phyloP scores from a whole-genome alignment of 2,329 filamentous ascomycete genomes.

The Diplodia seriata region DNA sequence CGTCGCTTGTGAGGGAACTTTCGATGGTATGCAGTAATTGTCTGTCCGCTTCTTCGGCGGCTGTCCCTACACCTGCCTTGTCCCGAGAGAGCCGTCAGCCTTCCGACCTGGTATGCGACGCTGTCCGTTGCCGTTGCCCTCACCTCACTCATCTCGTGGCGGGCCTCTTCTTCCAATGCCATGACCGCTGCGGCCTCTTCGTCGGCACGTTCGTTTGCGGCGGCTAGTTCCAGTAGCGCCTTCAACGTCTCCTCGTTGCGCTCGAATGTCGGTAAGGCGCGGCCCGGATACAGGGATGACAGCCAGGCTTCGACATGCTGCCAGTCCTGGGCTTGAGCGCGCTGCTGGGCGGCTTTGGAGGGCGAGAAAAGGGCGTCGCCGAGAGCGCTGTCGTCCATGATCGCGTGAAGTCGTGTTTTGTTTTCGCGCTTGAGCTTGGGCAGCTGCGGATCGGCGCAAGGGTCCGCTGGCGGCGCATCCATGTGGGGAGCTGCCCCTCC shows the following conservation, averaged over 20 bases:
- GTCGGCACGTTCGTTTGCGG: conserved; percentile 78
- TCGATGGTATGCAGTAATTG: conserved; percentile 4
- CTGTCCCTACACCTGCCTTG: conserved; percentile 23
- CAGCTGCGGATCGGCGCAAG: conserved; percentile 25
- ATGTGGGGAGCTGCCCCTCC: conserved; percentile 10
- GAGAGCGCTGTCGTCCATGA: conserved; percentile 40
- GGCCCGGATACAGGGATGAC: conserved; percentile 67
- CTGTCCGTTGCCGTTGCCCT: conserved; percentile 18
- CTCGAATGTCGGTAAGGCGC: conserved; percentile 76
- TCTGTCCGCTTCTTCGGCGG: conserved; percentile 4
- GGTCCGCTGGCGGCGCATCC: not conserved
- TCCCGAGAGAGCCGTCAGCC: conserved; percentile 6
- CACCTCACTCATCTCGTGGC: conserved; percentile 54
- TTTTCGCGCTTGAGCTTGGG: conserved; percentile 15
- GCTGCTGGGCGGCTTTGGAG: conserved; percentile 73
- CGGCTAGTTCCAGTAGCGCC: conserved; percentile 74
- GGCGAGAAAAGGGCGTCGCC: conserved; percentile 63
- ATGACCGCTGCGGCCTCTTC: conserved; percentile 69
- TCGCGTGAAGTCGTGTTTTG: conserved; percentile 9
- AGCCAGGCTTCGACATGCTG: conserved; percentile 87
- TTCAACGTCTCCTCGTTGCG: conserved; percentile 84
- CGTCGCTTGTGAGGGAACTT: conserved; percentile 34
- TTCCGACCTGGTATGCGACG: not conserved
- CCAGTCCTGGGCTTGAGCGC: conserved; percentile 89
- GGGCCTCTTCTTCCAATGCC: conserved; percentile 54